phyloP scores from a whole-genome alignment of 2,329 filamentous ascomycete species.

The Hirsutella thompsonii region DNA sequence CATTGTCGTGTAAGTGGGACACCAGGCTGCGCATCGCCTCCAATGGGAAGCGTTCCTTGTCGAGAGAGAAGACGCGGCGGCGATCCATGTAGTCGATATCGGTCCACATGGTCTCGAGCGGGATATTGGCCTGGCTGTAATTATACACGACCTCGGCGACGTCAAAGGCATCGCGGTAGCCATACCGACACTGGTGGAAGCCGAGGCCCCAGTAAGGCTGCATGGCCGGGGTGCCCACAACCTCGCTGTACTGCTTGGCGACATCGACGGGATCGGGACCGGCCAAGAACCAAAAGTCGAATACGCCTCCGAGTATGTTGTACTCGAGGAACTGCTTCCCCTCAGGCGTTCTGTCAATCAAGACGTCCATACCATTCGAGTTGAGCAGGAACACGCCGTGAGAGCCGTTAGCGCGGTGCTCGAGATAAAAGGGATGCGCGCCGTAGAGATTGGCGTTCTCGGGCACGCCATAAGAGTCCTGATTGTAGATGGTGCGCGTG shows the following conservation, averaged over 20 bases:
- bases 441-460: constrained; percentile 63
- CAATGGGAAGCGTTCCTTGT: constrained; percentile 55
- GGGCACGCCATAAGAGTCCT: constrained; percentile 50
- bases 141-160: constrained; percentile 54
- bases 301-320: constrained; percentile 63
- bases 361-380: constrained; percentile 60
- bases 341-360: constrained; percentile 48
- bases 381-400: constrained; percentile 72
- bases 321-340: constrained; percentile 64
- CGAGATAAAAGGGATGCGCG: constrained; percentile 65
- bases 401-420: constrained; percentile 31
- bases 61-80: constrained; percentile 44
- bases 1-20: constrained; percentile 48
- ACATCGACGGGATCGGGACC: constrained; percentile 58
- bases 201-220: constrained; percentile 75
- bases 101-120: constrained; percentile 63
- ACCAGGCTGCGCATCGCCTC: constrained; percentile 52
- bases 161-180: constrained; percentile 61
- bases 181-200: constrained; percentile 66
- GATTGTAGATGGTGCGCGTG: constrained; percentile 55
- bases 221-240: constrained; percentile 60
- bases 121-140: constrained; percentile 51
- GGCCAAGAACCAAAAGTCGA: constrained; percentile 70
- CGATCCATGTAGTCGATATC: constrained; percentile 60
- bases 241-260: constrained; percentile 55